These are phyloP conservation scores for Talaromyces ruber DNA, from an alignment of 495 filamentous ascomycete genomes.

Conservation along the genomic window DNA sequence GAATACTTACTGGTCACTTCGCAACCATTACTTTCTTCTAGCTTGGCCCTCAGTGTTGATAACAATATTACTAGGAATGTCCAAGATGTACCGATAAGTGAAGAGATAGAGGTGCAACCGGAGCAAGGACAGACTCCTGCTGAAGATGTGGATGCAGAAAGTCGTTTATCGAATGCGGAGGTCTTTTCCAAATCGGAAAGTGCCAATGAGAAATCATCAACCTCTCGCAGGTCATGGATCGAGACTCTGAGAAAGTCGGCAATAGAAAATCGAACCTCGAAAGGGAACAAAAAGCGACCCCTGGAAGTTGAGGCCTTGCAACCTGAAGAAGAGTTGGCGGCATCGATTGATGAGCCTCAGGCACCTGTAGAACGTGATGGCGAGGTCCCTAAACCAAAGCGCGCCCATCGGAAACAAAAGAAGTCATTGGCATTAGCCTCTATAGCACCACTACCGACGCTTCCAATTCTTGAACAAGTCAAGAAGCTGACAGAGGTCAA, in stretches of 20 bases:
- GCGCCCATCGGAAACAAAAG: neutral
- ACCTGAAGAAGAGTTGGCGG: neutral
- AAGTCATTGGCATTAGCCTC: slow-evolving; percentile 26
- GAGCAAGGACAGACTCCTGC: neutral
- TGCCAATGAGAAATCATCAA: neutral
- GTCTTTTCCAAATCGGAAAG: neutral
- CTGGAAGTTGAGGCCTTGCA: neutral
- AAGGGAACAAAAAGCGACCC: neutral
- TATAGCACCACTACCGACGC: slow-evolving; percentile 26
- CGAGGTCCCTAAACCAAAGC: neutral
- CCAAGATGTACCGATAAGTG: neutral
- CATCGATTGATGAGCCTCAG: neutral
- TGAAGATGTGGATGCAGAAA: neutral
- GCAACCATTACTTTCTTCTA: neutral
- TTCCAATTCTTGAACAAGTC: slow-evolving; percentile 29
- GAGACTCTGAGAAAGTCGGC: neutral
- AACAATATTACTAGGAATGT: neutral
- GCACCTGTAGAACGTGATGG: neutral
- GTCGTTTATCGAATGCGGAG: neutral
- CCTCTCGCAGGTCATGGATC: slow-evolving; percentile 5
- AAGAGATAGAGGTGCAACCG: neutral
- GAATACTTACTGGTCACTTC: neutral
- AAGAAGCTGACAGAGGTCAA: slow-evolving; percentile 21
- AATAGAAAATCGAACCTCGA: neutral
- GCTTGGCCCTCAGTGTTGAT: neutral